Base-by-base conservation (phyloP, 2,329 filamentous ascomycete species). In the Aureobasidium musti region DNA sequence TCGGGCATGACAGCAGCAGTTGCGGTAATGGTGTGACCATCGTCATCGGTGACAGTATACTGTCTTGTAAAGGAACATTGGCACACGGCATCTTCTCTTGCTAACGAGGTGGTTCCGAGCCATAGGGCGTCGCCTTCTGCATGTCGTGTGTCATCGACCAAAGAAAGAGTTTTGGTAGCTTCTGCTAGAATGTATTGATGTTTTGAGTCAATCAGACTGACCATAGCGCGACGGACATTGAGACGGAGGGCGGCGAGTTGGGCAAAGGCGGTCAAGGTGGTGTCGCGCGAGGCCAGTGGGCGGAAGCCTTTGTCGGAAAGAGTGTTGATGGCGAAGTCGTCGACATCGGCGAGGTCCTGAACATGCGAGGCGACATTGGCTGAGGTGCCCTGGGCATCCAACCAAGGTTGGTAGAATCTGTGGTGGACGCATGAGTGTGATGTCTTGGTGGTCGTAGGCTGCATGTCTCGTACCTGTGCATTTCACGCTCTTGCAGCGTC, bases 121-220 rank as follows among this genome's bases (percentile, higher is more conserved):
- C 78, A 72, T 63, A 76, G 63, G 65, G 76, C 66, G 74, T 77
- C 68, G 68, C 73, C 47, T 67, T 73, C 56, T 2, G 74, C 68
- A 10, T 80, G 77, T 47, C 73, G 74, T 3, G 73, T 68, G 30
- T 71, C 71, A 39, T 81, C 71, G 41, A 75, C 75, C 10, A 82
- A 72, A 13, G 81, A 75, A 10, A 79, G 70, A 0, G 77, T 78
- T 65, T 76, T 77, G 4, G 81, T 82, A 14, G 81, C 79, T 70
- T 84, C 82, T 19, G 81, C 81, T 8, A 84, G 72, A 37, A 84
- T 80, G 66, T 82, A 83, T 69, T 84, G 82, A 19, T 74, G 77
- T 10, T 81, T 76, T 30, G 77, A 76, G 69, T 83, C 82, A 57
- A 84, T 79, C 14, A 84, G 73, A 67, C 78, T 80, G 61, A 80